Conservation (phyloP, 108 stramenopile genomes). For the Stephanodiscus minutulus region DNA sequence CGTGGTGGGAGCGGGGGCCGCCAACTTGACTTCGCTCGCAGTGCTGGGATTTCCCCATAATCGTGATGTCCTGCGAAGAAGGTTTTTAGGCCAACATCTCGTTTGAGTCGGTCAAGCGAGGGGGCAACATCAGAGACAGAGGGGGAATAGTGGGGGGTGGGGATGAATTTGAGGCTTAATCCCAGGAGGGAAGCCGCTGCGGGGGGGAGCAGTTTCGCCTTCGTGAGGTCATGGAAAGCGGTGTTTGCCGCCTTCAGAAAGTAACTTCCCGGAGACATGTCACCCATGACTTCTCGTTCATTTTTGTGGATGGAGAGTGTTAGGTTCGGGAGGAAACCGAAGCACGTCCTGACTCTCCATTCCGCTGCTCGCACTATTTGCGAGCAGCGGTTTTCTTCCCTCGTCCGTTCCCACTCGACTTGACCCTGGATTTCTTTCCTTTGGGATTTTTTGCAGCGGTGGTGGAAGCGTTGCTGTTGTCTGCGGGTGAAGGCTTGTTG, state of each 20-base stretch:
- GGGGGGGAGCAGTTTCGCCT: conserved; percentile 1
- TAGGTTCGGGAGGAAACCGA: too few relatives aligned
- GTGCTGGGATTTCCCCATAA: not conserved
- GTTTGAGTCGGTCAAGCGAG: conserved; percentile 6
- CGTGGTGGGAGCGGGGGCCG: conserved; percentile 2
- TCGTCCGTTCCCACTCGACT: conserved; percentile 6
- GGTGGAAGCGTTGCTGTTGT: not conserved
- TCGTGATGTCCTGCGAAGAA: conserved; percentile 18
- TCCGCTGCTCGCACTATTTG: not conserved
- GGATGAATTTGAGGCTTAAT: conserved; percentile 26
- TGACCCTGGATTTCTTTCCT: not conserved
- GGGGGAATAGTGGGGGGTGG: conserved; percentile 8
- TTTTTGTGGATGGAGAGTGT: conserved; percentile 5
- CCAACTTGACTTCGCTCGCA: conserved; percentile 22
- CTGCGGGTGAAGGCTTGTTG: not conserved
- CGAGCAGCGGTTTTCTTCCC: not conserved
- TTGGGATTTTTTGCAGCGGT: not conserved
- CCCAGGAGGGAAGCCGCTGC: conserved; percentile 14
- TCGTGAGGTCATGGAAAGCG: conserved; percentile 35
- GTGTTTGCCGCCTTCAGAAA: not conserved
- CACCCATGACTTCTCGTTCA: conserved; percentile 8
- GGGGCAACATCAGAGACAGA: not conserved
- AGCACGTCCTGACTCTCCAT: not conserved
- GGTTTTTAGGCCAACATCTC: conserved; percentile 9
- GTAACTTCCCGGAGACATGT: conserved; percentile 4